Percentiles rank a stretch among this genome's conserved stretches.
These are phyloP conservation scores for Neurospora sp. DNA, from an alignment of 495 filamentous ascomycete genomes.

Conservation along the genomic window DNA sequence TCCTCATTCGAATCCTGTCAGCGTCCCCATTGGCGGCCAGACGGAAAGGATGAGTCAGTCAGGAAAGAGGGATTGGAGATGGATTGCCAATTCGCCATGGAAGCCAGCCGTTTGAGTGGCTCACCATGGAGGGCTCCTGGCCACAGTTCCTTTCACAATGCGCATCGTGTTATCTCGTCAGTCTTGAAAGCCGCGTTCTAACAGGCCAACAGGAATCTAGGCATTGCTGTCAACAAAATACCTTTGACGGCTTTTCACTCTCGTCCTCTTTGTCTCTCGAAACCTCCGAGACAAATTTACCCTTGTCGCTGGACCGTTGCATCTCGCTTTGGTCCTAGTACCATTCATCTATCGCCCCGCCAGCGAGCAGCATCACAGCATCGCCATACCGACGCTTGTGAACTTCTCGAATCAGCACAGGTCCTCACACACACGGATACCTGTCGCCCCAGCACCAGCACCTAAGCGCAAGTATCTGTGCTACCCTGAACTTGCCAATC, in stretches of 20 bases:
- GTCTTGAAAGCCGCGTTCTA: background rate
- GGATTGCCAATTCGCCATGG: background rate
- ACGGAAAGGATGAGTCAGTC: background rate
- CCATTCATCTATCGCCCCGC: slow-evolving; percentile 1
- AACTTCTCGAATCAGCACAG: background rate
- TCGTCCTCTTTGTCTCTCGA: background rate
- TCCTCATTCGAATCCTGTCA: background rate
- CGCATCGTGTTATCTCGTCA: background rate
- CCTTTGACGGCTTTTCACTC: background rate
- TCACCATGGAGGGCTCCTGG: background rate
- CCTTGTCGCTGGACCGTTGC: slow-evolving; percentile 11
- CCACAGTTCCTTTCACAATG: background rate
- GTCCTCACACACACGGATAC: background rate
- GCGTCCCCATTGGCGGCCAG: background rate
- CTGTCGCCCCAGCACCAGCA: background rate
- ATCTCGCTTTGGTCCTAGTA: slow-evolving; percentile 4
- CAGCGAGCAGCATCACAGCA: background rate
- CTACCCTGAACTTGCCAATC: background rate
- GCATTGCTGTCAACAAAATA: background rate
- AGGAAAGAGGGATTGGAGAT: background rate
- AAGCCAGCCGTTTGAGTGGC: background rate
- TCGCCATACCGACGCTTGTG: background rate
- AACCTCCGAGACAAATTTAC: slow-evolving; percentile 6
- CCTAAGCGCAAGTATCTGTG: background rate
- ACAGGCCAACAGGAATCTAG: background rate